Evolutionary conservation across 1,284 basidiomycete genomes (phyloP), one percentile per base, ranked within the genome.

Genomic region (Bjerkandera adusta): DNA sequence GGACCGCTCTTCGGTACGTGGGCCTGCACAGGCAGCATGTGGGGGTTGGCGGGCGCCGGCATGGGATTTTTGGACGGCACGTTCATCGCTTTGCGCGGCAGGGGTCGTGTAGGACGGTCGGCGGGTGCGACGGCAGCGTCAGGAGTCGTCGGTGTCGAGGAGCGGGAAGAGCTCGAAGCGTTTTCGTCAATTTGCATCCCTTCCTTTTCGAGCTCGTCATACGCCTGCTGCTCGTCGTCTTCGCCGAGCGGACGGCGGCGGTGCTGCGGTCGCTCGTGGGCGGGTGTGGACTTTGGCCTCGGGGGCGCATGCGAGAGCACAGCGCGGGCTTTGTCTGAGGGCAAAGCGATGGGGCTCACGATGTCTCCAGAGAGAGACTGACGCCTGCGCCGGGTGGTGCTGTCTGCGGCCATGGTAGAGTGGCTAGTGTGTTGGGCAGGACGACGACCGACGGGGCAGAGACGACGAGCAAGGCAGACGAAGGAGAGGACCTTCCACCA

Each of bases 21-120:
- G 1, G 91, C 89, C 55, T 88, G 86, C 1, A 85, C 71, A 27
- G 90, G 91, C 8, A 92, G 68, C 79, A 92, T 84, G 46, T 81
- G 76, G 0, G 89, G 90, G 66, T 92, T 92, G 3, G 77, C 74
- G 22, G 69, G 65, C 33, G 63, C 60, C 10, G 64, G 57, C 51
- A 70, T 46, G 54, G 76, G 59, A 70, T 64, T 57, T 50, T 59
- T 57, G 10, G 58, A 49, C 11, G 50, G 45, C 36, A 43, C 42
- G 24, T 16, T 7, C 33, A 49, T 51, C 18, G 62, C 62, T 64
- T 73, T 72, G 21, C 75, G 68, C 1, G 82, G 81, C 3, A 84
- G 70, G 63, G 57, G 66, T 66, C 45, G 66, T 55, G 59, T 74
- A 60, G 57, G 82, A 68, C 53, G 72, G 64, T 57, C 58, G 57